These are phyloP conservation scores for Geotrichum australiense DNA, from an alignment of 1,139 yeast genomes.

Conservation along the genomic window DNA sequence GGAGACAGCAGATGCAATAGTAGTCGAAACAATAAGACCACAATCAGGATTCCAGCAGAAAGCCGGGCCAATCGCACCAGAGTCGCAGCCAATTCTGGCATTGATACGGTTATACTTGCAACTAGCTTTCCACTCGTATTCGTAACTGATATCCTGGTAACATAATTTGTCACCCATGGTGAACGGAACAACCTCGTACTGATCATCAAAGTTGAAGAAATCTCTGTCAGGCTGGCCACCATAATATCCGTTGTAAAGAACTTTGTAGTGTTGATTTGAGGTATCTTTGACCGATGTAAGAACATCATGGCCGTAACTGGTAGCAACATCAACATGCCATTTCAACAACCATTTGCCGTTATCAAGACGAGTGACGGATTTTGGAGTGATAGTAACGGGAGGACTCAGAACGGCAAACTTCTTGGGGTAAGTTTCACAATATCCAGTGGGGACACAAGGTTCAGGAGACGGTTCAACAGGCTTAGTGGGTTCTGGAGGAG, in stretches of 20 bases:
- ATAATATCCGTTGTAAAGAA: not conserved
- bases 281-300: not conserved
- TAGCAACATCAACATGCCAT: not conserved
- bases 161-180: not conserved
- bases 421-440: not conserved
- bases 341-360: conserved; percentile 1
- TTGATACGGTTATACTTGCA: not conserved
- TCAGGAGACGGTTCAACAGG: not conserved
- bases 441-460: not conserved
- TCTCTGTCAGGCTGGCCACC: not conserved
- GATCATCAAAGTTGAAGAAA: not conserved
- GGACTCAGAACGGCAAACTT: not conserved
- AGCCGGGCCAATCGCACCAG: not conserved
- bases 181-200: not conserved
- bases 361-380: not conserved
- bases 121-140: conserved; percentile 1
- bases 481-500: too few relatives aligned
- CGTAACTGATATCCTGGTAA: not conserved
- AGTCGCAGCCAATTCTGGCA: not conserved
- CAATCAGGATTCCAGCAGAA: not conserved
- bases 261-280: not conserved
- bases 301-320: not conserved
- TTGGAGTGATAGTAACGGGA: not conserved
- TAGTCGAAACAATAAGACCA: not conserved
- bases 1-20: not conserved